phyloP scores from a whole-genome alignment of 2,329 filamentous ascomycete genomes.

The Ceratocystis cacaofunesta region DNA sequence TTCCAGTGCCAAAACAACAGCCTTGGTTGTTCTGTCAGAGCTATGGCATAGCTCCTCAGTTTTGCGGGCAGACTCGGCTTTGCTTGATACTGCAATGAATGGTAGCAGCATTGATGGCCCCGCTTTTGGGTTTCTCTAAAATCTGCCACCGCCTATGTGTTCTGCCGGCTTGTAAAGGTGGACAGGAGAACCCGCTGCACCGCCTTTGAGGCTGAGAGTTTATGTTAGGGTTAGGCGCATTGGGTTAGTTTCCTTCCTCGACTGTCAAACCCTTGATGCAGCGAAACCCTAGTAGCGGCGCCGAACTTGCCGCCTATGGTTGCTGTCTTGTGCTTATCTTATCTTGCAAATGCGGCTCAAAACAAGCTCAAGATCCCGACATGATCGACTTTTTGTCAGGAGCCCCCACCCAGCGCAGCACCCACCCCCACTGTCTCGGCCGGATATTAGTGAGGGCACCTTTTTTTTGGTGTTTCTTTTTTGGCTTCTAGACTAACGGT shows the following conservation, averaged over 20 bases:
- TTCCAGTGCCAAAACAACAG: not conserved
- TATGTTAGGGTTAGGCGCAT: not conserved
- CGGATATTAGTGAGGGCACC: not conserved
- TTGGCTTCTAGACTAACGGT: not conserved
- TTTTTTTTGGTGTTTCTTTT: not conserved
- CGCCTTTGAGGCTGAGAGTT: not conserved
- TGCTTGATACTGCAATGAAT: not conserved
- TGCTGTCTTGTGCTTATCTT: not conserved
- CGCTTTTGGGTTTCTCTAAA: not conserved
- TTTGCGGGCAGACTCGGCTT: not conserved
- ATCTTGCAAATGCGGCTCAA: slow-evolving; percentile 1
- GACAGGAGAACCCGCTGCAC: not conserved
- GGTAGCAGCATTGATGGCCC: not conserved
- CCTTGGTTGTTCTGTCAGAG: not conserved
- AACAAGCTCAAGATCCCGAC: slow-evolving; percentile 4
- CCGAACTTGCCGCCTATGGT: not conserved
- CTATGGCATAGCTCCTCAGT: not conserved
- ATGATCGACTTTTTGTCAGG: not conserved
- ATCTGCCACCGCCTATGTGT: not conserved
- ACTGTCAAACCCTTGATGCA: too few species aligned
- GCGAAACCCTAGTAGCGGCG: not conserved
- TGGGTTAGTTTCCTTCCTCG: not conserved
- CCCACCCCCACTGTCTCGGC: not conserved
- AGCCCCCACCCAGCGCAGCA: not conserved
- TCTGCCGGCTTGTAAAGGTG: not conserved